Percentiles rank a stretch among this genome's conserved stretches.
phyloP scores from a whole-genome alignment of 306 rosid genomes.

The Casuarina equisetifolia region DNA sequence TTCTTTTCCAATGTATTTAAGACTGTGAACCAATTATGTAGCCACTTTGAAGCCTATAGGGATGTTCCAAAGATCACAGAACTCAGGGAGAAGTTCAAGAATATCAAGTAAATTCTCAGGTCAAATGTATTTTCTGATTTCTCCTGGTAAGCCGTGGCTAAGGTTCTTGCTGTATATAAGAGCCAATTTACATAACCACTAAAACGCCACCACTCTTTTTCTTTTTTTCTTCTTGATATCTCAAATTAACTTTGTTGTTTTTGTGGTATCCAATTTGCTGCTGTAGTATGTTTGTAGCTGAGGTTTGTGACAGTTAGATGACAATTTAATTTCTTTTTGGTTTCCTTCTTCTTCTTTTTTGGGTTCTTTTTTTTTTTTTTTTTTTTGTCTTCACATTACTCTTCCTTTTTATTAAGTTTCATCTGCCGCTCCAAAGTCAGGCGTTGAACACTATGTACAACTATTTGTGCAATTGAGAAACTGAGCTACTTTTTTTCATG shows the following conservation, averaged over 20 bases:
- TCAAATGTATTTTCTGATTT: constrained; percentile 95
- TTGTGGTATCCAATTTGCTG: neutral
- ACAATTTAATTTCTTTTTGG: neutral
- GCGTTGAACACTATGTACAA: neutral
- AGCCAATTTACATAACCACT: neutral
- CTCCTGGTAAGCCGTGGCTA: constrained; percentile 60
- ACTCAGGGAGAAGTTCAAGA: constrained; percentile 96
- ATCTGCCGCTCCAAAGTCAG: neutral
- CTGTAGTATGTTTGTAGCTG: neutral
- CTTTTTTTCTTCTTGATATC: neutral
- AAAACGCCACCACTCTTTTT: neutral
- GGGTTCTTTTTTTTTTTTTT: neutral
- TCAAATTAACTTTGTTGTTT: neutral
- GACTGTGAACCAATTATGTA: constrained; percentile 98
- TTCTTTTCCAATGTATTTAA: constrained; percentile 40
- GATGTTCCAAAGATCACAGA: constrained; percentile 96
- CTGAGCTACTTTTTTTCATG: neutral
- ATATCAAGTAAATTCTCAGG: constrained; percentile 95
- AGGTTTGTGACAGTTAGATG: neutral
- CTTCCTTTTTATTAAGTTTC: neutral
- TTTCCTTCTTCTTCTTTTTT: no score
- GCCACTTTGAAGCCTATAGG: constrained; percentile 97
- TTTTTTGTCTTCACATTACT: neutral
- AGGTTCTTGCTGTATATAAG: neutral
- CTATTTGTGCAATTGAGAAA: neutral